Conservation (phyloP, 129 eudicot genomes). For the Kitagawia praeruptora region DNA sequence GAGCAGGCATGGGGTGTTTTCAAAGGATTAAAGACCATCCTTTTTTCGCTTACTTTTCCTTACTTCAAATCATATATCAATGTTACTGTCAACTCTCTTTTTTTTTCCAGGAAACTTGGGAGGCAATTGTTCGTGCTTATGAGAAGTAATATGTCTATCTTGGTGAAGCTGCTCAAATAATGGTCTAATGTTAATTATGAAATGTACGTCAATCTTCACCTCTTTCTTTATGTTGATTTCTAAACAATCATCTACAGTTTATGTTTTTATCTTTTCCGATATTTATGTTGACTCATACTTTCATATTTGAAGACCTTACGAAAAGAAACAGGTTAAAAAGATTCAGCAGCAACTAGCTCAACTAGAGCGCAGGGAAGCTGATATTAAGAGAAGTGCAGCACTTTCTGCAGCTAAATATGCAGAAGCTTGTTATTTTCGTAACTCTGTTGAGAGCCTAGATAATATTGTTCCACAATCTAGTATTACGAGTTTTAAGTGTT, state of each 20-base stretch:
- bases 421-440: slow-evolving; percentile 45
- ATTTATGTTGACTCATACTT: slow-evolving; percentile 7
- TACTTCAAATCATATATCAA: neutral
- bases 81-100: neutral
- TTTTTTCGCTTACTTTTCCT: neutral
- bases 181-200: slow-evolving; percentile 97
- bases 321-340: slow-evolving; percentile 85
- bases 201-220: slow-evolving; percentile 38
- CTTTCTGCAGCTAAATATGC: slow-evolving; percentile 84
- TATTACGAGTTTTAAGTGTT: neutral
- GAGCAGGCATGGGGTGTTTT: too few species aligned
- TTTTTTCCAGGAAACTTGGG: slow-evolving; percentile 74
- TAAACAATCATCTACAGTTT: neutral
- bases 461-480: neutral
- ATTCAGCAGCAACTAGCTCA: slow-evolving; percentile 88
- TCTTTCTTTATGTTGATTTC: neutral
- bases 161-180: slow-evolving; percentile 93
- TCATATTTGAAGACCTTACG: slow-evolving; percentile 57
- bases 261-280: too few species aligned
- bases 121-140: slow-evolving; percentile 71
- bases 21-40: too few species aligned
- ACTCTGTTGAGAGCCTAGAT: neutral
- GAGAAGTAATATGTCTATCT: slow-evolving; percentile 84
- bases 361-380: slow-evolving; percentile 87
- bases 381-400: slow-evolving; percentile 79